Conservation (phyloP, 2,329 filamentous ascomycete species). For the Venturia oleaginea region DNA sequence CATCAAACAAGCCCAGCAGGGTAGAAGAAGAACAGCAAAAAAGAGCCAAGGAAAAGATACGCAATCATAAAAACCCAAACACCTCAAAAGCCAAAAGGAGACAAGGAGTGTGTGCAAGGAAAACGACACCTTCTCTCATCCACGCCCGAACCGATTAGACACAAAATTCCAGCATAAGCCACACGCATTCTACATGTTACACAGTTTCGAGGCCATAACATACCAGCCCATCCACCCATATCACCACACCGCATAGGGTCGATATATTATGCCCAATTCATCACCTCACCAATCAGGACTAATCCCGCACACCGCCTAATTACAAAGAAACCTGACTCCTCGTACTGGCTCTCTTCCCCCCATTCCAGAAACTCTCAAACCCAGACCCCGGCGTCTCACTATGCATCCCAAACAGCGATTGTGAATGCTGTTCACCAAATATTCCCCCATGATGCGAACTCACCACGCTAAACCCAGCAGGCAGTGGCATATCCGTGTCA, state of each 20-base stretch:
- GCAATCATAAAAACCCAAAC: not conserved
- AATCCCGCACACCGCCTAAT: not conserved
- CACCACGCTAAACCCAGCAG: not conserved
- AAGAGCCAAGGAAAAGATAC: not conserved
- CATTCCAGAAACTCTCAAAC: slow-evolving; percentile 13
- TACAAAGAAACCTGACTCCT: not conserved
- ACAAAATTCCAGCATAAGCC: not conserved
- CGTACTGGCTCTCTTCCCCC: not conserved
- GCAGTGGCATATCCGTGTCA: not conserved
- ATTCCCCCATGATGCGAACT: slow-evolving; percentile 4
- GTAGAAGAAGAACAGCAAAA: not conserved
- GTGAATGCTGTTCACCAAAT: not conserved
- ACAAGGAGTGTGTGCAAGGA: slow-evolving; percentile 1
- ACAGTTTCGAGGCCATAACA: not conserved
- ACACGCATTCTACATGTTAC: not conserved
- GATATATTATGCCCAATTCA: not conserved
- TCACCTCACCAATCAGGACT: not conserved
- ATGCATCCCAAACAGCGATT: slow-evolving; percentile 1
- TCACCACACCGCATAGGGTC: too few species aligned
- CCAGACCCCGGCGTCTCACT: slow-evolving; percentile 8
- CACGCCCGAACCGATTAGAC: not conserved
- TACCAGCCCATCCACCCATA: not conserved
- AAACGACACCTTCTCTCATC: not conserved
- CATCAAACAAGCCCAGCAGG: not conserved
- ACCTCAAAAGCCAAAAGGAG: not conserved